Evolutionary conservation across 2,329 filamentous ascomycete species (phyloP).

Genomic region (Byssothecium circinans): DNA sequence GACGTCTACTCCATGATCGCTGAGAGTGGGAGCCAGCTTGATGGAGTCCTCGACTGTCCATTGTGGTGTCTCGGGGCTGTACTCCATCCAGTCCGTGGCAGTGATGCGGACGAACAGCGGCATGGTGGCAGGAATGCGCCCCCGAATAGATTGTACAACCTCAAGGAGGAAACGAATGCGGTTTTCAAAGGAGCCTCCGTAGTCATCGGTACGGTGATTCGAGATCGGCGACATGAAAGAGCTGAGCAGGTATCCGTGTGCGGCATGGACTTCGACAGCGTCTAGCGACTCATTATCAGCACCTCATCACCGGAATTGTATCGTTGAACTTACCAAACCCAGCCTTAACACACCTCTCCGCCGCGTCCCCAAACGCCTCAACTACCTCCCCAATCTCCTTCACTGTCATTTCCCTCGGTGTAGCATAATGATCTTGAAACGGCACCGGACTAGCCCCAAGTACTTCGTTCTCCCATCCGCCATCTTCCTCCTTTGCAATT

Average conservation of each 20-base stretch:
- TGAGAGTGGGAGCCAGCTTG: slow-evolving; percentile 35
- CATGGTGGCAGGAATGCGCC: slow-evolving; percentile 14
- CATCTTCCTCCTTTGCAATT: slow-evolving; percentile 14
- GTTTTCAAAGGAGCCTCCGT: slow-evolving; percentile 41
- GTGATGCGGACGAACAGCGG: slow-evolving; percentile 20
- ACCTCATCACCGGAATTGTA: slow-evolving; percentile 3
- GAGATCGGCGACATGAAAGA: slow-evolving; percentile 37
- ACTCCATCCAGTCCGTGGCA: slow-evolving; percentile 25
- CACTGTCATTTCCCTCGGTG: slow-evolving; percentile 30
- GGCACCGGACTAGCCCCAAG: slow-evolving; percentile 16
- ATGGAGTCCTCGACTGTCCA: slow-evolving; percentile 41
- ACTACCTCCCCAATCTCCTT: slow-evolving; percentile 39
- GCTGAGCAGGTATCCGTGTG: slow-evolving; percentile 40
- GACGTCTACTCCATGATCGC: slow-evolving; percentile 41
- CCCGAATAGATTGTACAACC: slow-evolving; percentile 28
- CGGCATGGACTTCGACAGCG: slow-evolving; percentile 37
- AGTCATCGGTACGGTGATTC: slow-evolving; percentile 41
- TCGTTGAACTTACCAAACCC: slow-evolving; percentile 52
- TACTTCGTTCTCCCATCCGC: slow-evolving; percentile 25
- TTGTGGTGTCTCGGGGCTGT: slow-evolving; percentile 13
- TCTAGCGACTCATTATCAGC: slow-evolving; percentile 10
- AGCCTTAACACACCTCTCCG: slow-evolving; percentile 25
- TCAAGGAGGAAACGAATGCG: slow-evolving; percentile 36
- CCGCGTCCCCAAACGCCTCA: slow-evolving; percentile 37
- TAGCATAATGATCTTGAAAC: slow-evolving; percentile 3